These are phyloP conservation scores for Euphorbia pulcherrima DNA, from an alignment of 345 rosid species.

Conservation along the genomic window DNA sequence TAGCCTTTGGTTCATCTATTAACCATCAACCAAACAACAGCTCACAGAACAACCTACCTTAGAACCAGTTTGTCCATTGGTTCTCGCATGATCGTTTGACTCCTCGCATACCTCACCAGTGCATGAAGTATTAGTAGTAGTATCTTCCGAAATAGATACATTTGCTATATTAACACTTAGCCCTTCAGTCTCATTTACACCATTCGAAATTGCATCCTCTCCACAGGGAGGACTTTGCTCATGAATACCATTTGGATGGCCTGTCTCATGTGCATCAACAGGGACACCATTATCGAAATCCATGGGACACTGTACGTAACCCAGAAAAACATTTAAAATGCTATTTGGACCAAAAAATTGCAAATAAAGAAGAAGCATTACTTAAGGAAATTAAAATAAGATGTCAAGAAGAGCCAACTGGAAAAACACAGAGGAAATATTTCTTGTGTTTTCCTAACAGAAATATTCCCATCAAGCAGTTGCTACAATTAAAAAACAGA, in stretches of 20 bases:
- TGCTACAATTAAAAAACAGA: background rate
- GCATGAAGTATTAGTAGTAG: conserved; percentile 17
- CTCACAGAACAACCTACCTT: conserved; percentile 33
- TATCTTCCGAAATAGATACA: conserved; percentile 29
- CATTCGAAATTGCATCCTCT: conserved; percentile 34
- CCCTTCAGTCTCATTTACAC: conserved; percentile 16
- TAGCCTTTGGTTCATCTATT: background rate
- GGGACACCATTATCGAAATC: conserved; percentile 40
- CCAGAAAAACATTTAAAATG: background rate
- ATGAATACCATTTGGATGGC: conserved; percentile 51
- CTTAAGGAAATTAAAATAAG: background rate
- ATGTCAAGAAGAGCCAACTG: background rate
- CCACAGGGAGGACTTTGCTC: conserved; percentile 28
- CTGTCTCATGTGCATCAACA: conserved; percentile 41
- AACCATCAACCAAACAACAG: conserved; percentile 8
- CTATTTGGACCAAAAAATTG: background rate
- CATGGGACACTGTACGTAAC: conserved; percentile 36
- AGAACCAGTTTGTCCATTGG: conserved; percentile 34
- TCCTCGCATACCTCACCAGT: conserved; percentile 26
- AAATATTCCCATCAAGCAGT: background rate
- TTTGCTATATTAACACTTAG: conserved; percentile 11
- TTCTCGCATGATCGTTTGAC: conserved; percentile 21
- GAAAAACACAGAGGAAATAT: background rate
- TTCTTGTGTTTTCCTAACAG: background rate
- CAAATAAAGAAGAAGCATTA: no score